Evolutionary conservation across 768 basidiomycete species (phyloP), one percentile per base, ranked within the genome.

Genomic region (Leccinellum luteum): DNA sequence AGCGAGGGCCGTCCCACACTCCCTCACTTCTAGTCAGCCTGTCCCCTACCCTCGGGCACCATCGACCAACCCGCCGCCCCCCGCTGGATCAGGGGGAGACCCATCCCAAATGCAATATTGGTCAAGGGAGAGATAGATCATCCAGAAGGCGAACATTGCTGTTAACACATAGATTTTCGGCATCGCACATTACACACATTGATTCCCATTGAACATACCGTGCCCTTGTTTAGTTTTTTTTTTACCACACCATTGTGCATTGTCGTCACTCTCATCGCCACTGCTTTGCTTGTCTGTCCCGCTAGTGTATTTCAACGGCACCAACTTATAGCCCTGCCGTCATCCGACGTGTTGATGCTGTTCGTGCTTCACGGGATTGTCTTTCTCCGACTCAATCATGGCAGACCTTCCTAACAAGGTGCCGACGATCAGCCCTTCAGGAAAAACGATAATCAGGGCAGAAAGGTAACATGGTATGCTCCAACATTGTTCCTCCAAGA

Each of bases 21-120:
- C 63, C 44, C 52, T 57, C 47, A 54, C 72, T 25, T 43, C 69
- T 8, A 44, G 66, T 25, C 74, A 69, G 48, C 48, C 72, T 7
- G 54, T 64, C 21, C 56, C 64, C 34, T 73, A 73, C 51, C 52
- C 67, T 35, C 74, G 69, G 4, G 51, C 57, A 17, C 63, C 64
- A 9, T 55, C 73, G 15, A 43, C 67, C 15, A 62, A 45, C 44
- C 55, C 64, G 23, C 51, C 69, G 21, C 66, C 73, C 52, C 62
- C 73, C 41, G 59, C 72, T 62, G 69, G 67, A 51, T 56, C 69
- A 52, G 66, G 56, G 61, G 64, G 51, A 55, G 59, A 60, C 30
- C 27, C 64, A 52, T 63, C 70, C n/a, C 73, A 74, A 19, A 25
- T 59, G 51, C 60, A 60, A 0, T 73, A 68, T 54, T 70, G 72